Base-by-base conservation (phyloP, 75 land plant genomes). In the Pinus taeda region DNA sequence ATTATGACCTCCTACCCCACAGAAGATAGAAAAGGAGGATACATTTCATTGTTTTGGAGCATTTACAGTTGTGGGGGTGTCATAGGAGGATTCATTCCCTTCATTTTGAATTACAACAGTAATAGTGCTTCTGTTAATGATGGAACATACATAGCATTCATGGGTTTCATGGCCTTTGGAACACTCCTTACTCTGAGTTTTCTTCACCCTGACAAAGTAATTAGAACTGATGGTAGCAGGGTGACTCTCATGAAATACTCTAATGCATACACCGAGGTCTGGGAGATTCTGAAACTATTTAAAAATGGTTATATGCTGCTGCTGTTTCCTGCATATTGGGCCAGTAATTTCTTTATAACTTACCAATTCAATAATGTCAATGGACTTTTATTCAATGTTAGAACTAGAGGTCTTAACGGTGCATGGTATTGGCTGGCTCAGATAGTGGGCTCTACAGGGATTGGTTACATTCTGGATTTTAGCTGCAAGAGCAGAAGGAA, bases 1-100 rank as follows among this genome's bases (percentile, higher is more conserved):
- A 93, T 96, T 83, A 90, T 96, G 94, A 93, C 93, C 29, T 85
- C 98, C 29, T 96, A 96, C 76, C 98, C 98, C 0, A 83, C 81
- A 7, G 59, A 75, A 55, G 61, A 45, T 3, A 60, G 62, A 76
- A 80, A 80, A 57, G 83, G 85, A 4, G 18, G 60, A 18, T 78
- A 78, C 74, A 76, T 85, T 64, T 63, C 80, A 42, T 17, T 85
- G 37, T 85, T 85, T 80, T 85, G 86, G 83, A 39, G 84, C 73
- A 81, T 85, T 60, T 81, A 78, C 83, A 85, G 76, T 77, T 57
- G 70, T 64, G 86, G 83, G 5, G 83, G 79, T 20, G 57, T 80
- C 65, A 15, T 78, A 5, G 83, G 83, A 39, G 84, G 80, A 65
- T 57, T 85, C 78, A 74, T 85, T 22, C 81, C 85, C 37, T 79